Conservation (phyloP, 2,329 filamentous ascomycete species). For the Alternaria sp. region DNA sequence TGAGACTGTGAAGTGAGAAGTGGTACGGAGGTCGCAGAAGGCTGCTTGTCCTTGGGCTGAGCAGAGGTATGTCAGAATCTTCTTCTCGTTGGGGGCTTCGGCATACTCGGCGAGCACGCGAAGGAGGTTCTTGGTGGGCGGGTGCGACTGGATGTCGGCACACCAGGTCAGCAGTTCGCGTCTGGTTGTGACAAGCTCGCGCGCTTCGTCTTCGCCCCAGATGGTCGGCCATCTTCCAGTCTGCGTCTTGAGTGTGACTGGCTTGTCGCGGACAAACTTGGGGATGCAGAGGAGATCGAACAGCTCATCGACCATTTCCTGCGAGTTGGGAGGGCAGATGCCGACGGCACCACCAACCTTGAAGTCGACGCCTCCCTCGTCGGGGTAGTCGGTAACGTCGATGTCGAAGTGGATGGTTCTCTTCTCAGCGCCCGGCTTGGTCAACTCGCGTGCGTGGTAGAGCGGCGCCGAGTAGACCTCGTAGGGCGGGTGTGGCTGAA, state of each 20-base stretch:
- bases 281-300: slow-evolving; percentile 83
- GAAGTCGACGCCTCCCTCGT: slow-evolving; percentile 85
- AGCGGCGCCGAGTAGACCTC: slow-evolving; percentile 90
- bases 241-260: slow-evolving; percentile 77
- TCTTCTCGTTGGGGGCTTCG: slow-evolving; percentile 79
- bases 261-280: slow-evolving; percentile 82
- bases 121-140: slow-evolving; percentile 86
- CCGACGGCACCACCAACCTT: slow-evolving; percentile 96
- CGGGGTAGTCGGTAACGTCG: slow-evolving; percentile 92
- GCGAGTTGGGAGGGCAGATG: slow-evolving; percentile 85
- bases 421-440: slow-evolving; percentile 88
- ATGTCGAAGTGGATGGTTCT: slow-evolving; percentile 97
- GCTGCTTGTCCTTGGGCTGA: slow-evolving; percentile 88
- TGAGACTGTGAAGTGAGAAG: slow-evolving; percentile 79
- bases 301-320: slow-evolving; percentile 78
- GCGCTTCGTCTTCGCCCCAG: slow-evolving; percentile 88
- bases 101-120: slow-evolving; percentile 87
- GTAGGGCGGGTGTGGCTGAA: slow-evolving; percentile 93
- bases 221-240: slow-evolving; percentile 94
- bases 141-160: slow-evolving; percentile 88
- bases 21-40: slow-evolving; percentile 92
- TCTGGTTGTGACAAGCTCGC: slow-evolving; percentile 87
- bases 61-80: slow-evolving; percentile 84
- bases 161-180: slow-evolving; percentile 96
- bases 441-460: slow-evolving; percentile 84